Conservation (phyloP, 176 grass and related monocot genomes). For the Cymbopogon citratus region DNA sequence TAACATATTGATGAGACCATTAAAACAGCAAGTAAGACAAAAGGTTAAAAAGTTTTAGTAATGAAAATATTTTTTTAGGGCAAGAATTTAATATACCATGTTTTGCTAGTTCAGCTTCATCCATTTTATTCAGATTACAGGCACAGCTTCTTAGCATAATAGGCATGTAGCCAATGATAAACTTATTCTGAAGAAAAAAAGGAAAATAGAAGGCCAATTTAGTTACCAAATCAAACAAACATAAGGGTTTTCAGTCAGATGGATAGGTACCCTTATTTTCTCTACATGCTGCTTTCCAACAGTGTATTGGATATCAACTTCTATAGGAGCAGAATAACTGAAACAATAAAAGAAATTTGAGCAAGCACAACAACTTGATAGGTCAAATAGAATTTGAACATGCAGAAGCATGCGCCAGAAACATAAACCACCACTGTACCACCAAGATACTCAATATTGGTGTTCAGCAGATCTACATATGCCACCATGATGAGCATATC, state of each 20-base stretch:
- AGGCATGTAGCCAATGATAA: conserved; percentile 73
- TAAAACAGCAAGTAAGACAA: conserved; percentile 17
- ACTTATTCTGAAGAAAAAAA: conserved; percentile 12
- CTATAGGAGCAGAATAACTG: conserved; percentile 80
- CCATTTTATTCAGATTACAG: conserved; percentile 65
- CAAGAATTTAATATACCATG: too few species aligned
- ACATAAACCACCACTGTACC: too few species aligned
- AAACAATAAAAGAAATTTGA: background rate
- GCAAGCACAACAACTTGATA: background rate
- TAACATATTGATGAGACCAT: conserved; percentile 21
- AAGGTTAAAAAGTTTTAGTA: background rate
- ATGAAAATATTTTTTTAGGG: background rate
- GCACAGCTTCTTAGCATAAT: conserved; percentile 81
- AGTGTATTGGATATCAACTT: conserved; percentile 67
- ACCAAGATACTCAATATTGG: too few species aligned
- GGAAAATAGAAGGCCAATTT: background rate
- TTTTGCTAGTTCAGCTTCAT: conserved; percentile 64
- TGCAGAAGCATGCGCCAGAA: background rate
- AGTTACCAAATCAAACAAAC: background rate
- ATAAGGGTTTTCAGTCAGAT: background rate
- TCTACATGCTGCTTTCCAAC: conserved; percentile 38
- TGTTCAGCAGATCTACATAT: too few species aligned
- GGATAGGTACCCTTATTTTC: background rate
- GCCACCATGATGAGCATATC: too few species aligned
- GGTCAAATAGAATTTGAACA: background rate